Evolutionary conservation across 495 filamentous ascomycete genomes (phyloP).

Genomic region (Melanomma pulvis-pyrius): DNA sequence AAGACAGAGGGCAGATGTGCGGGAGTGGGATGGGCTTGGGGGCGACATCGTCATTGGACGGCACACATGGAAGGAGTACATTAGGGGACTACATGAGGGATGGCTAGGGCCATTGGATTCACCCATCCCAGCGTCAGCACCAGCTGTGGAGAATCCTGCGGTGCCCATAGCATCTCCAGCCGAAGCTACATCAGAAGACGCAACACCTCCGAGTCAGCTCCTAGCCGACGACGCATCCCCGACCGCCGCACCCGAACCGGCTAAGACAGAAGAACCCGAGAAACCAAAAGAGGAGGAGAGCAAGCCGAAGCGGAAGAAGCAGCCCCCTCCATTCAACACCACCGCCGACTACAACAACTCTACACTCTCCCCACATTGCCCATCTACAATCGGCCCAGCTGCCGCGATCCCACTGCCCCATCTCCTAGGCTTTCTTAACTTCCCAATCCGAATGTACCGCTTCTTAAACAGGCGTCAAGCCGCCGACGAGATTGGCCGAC

Average conservation of each 20-base stretch:
- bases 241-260: conserved; percentile 37
- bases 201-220: neutral
- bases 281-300: conserved; percentile 49
- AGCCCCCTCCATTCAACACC: conserved; percentile 66
- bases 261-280: conserved; percentile 43
- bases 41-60: conserved; percentile 90
- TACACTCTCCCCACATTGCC: conserved; percentile 61
- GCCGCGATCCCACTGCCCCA: conserved; percentile 80
- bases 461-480: conserved; percentile 84
- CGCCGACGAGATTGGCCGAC: conserved; percentile 85
- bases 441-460: conserved; percentile 80
- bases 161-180: neutral
- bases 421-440: conserved; percentile 91
- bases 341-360: conserved; percentile 68
- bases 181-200: neutral
- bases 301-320: conserved; percentile 58
- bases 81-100: conserved; percentile 90
- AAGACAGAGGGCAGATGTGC: conserved; percentile 57
- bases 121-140: conserved; percentile 37
- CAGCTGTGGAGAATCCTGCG: neutral
- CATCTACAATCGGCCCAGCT: conserved; percentile 64
- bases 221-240: conserved; percentile 44
- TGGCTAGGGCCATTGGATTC: conserved; percentile 85
- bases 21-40: conserved; percentile 68
- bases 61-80: conserved; percentile 97